These are phyloP conservation scores for Hylodesmum podocarpum DNA, from an alignment of 306 rosid genomes.

Conservation along the genomic window DNA sequence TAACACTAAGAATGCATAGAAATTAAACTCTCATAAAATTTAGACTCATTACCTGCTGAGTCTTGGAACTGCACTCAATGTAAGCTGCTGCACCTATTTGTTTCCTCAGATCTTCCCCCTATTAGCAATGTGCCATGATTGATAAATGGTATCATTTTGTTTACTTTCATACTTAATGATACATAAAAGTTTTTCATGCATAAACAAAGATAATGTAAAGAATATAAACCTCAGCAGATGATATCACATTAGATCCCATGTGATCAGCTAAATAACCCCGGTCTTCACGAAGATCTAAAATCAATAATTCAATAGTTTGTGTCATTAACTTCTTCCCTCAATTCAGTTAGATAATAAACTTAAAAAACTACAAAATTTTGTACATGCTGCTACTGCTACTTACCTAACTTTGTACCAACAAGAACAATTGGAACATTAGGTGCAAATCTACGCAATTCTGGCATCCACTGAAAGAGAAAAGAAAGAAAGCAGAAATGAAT, in stretches of 20 bases:
- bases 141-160: constrained; percentile 15
- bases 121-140: constrained; percentile 13
- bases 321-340: constrained; percentile 1
- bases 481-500: constrained; percentile 17
- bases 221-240: constrained; percentile 71
- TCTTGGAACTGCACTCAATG: constrained; percentile 95
- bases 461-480: constrained; percentile 82
- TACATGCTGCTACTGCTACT: neutral
- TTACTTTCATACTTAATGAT: neutral
- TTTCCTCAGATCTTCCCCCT: constrained; percentile 99
- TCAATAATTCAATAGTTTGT: constrained; percentile 13
- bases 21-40: neutral
- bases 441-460: constrained; percentile 92
- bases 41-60: constrained; percentile 73
- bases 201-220: neutral
- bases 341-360: neutral
- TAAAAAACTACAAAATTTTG: neutral
- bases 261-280: constrained; percentile 74
- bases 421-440: constrained; percentile 95
- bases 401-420: constrained; percentile 97
- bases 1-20: neutral
- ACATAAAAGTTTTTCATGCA: neutral
- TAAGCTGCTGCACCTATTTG: constrained; percentile 98
- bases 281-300: constrained; percentile 86
- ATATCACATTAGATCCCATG: constrained; percentile 68